Evolutionary conservation across 495 filamentous ascomycete species (phyloP).

Genomic region (Ascobolus immersus): DNA sequence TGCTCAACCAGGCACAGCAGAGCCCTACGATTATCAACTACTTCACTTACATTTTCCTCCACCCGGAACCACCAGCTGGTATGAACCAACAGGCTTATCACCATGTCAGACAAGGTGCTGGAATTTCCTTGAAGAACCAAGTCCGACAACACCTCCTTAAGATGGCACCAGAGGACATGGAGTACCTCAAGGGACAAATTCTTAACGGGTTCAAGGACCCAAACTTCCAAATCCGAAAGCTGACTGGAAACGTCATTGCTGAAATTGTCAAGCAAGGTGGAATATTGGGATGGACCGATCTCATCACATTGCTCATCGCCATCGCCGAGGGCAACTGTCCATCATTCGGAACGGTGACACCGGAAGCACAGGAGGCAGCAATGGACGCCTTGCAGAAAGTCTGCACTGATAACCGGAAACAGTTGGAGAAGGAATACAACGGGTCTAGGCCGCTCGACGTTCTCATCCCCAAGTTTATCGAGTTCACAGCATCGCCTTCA

Average conservation of each 20-base stretch:
- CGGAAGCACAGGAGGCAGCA: constrained; percentile 64
- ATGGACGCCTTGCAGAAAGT: constrained; percentile 84
- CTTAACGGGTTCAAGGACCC: constrained; percentile 56
- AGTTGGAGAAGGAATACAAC: constrained; percentile 62
- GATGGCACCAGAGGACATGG: constrained; percentile 40
- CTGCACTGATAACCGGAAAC: constrained; percentile 80
- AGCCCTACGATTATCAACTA: constrained; percentile 95
- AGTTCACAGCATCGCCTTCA: constrained; percentile 50
- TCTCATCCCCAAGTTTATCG: constrained; percentile 72
- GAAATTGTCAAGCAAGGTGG: constrained; percentile 69
- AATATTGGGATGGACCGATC: constrained; percentile 70
- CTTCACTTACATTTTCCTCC: constrained; percentile 69
- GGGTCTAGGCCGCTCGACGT: constrained; percentile 67
- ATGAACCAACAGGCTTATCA: constrained; percentile 37
- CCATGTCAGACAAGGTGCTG: constrained; percentile 59
- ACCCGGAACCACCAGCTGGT: constrained; percentile 30
- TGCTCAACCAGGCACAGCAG: constrained; percentile 73
- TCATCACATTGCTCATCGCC: constrained; percentile 53
- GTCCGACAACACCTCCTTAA: constrained; percentile 43
- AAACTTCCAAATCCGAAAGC: constrained; percentile 58
- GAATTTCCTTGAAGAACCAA: constrained; percentile 86
- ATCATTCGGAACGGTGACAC: constrained; percentile 29
- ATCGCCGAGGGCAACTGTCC: constrained; percentile 41
- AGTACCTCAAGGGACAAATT: constrained; percentile 53
- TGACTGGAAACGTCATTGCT: constrained; percentile 85